Evolutionary conservation across 345 rosid genomes (phyloP).

Genomic region (Melaleuca alternifolia): DNA sequence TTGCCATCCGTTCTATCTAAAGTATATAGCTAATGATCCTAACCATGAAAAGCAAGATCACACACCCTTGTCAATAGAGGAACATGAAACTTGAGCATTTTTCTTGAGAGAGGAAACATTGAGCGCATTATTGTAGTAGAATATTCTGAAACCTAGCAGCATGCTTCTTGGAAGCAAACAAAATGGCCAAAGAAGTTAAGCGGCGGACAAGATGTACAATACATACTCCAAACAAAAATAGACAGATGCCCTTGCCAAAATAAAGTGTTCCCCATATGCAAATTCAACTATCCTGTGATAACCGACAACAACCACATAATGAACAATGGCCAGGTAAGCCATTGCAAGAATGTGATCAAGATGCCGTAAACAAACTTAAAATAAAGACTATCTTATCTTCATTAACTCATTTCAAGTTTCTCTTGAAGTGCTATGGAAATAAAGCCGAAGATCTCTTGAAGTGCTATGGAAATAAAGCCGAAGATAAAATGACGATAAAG

Average conservation of each 20-base stretch:
- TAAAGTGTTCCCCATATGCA: not conserved
- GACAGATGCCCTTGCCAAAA: not conserved
- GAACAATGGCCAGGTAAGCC: not conserved
- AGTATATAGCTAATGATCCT: not conserved
- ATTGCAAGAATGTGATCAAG: not conserved
- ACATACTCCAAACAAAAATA: not conserved
- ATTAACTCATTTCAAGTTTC: not conserved
- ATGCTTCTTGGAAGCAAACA: not conserved
- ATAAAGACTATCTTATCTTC: not conserved
- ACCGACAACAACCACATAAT: not conserved
- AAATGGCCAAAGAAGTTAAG: not conserved
- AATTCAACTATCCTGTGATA: not conserved
- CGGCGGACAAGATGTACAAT: not conserved
- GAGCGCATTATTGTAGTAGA: not conserved
- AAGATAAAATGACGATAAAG: not conserved
- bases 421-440: not conserved
- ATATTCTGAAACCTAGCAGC: not conserved
- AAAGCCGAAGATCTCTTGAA: too few relatives aligned
- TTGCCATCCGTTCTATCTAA: not conserved
- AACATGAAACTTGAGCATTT: not conserved
- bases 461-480: too few relatives aligned
- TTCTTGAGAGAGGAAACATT: not conserved
- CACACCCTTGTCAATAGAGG: not conserved
- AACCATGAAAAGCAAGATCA: not conserved
- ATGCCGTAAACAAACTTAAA: not conserved